These are phyloP conservation scores for Neurospora sp. DNA, from an alignment of 2,329 filamentous ascomycete genomes.

Conservation along the genomic window DNA sequence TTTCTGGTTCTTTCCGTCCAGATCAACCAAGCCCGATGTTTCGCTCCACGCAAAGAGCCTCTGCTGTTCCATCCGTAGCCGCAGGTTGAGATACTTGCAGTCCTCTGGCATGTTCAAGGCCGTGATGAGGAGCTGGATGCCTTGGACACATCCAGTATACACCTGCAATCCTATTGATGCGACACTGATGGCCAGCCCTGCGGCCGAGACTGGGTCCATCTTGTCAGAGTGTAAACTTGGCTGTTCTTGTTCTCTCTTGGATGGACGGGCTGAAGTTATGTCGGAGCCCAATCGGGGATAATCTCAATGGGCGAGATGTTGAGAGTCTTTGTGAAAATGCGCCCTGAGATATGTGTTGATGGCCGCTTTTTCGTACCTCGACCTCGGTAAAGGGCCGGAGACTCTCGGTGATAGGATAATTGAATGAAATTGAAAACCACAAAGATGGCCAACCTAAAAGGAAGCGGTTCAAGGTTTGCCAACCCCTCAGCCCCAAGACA, in stretches of 20 bases:
- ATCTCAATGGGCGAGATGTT: neutral
- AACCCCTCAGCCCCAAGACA: neutral
- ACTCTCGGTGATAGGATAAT: neutral
- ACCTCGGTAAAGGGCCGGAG: neutral
- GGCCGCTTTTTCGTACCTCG: neutral
- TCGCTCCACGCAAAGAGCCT: constrained; percentile 40
- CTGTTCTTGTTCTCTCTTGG: neutral
- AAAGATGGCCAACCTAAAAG: neutral
- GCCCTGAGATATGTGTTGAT: neutral
- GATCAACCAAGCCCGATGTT: constrained; percentile 36
- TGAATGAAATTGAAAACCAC: neutral
- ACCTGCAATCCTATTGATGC: constrained; percentile 36
- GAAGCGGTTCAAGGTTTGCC: neutral
- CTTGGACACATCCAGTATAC: constrained; percentile 37
- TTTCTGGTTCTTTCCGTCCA: constrained; percentile 30
- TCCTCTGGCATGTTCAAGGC: constrained; percentile 38
- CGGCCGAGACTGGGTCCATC: constrained; percentile 35
- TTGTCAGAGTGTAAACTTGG: neutral
- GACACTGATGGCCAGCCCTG: constrained; percentile 34
- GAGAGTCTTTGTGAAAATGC: neutral
- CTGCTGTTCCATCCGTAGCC: constrained; percentile 40
- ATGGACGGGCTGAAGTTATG: neutral
- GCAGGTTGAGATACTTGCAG: constrained; percentile 37
- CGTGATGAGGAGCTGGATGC: constrained; percentile 37
- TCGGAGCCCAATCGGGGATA: neutral